phyloP scores from a whole-genome alignment of 345 rosid genomes.

The Brassica juncea region DNA sequence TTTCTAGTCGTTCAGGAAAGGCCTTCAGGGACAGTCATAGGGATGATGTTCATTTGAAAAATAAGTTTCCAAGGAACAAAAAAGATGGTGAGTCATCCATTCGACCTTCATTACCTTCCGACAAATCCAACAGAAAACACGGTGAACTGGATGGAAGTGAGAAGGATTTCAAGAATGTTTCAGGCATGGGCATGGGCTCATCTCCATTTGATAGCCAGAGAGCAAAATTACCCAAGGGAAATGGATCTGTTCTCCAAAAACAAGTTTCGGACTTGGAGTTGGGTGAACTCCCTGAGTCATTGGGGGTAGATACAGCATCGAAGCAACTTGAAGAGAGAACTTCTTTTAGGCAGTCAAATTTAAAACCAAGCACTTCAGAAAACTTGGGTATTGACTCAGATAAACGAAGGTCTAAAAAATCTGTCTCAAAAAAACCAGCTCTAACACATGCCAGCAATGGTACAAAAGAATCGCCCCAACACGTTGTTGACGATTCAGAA shows the following conservation, averaged over 20 bases:
- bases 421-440: constrained; percentile 57
- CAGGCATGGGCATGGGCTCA: constrained; percentile 47
- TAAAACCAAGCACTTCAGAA: constrained; percentile 60
- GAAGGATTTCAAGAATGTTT: constrained; percentile 52
- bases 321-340: constrained; percentile 65
- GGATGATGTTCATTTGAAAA: constrained; percentile 50
- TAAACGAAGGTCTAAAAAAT: constrained; percentile 62
- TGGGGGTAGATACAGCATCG: constrained; percentile 53
- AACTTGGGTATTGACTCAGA: constrained; percentile 51
- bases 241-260: constrained; percentile 60
- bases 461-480: constrained; percentile 55
- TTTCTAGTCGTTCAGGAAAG: constrained; percentile 50
- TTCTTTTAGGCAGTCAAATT: constrained; percentile 58
- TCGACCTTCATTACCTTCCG: constrained; percentile 50
- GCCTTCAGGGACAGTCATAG: constrained; percentile 52
- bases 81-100: constrained; percentile 63
- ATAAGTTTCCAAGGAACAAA: constrained; percentile 51
- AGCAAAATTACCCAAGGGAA: constrained; percentile 52
- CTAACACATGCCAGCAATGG: constrained; percentile 48
- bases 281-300: constrained; percentile 86
- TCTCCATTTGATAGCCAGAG: constrained; percentile 54
- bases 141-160: constrained; percentile 54
- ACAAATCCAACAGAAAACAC: constrained; percentile 48
- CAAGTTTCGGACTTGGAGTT: constrained; percentile 85
- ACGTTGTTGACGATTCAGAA: constrained; percentile 50